Percentiles rank a stretch among this genome's conserved stretches.
phyloP scores from a whole-genome alignment of 345 rosid species.

The Ceriops decandra region DNA sequence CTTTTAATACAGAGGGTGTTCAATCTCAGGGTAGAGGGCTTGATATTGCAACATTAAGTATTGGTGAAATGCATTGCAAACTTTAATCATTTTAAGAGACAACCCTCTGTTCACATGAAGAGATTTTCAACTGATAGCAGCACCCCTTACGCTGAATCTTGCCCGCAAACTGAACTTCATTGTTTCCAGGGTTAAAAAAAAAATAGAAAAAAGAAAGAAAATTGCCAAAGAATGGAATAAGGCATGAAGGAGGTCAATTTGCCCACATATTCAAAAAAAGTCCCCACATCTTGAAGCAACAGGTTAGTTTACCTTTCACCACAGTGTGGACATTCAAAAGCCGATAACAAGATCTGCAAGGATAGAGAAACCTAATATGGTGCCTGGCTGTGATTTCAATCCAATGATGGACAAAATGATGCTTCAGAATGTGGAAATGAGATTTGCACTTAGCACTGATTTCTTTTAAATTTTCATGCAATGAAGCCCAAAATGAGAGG shows the following conservation, averaged over 20 bases:
- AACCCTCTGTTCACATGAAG: constrained; percentile 67
- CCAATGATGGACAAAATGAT: no score
- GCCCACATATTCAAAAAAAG: neutral
- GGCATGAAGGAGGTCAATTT: neutral
- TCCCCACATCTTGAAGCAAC: constrained; percentile 4
- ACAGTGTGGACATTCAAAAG: constrained; percentile 88
- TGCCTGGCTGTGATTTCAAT: no score
- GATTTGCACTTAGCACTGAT: neutral
- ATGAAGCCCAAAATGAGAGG: neutral
- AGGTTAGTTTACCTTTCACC: constrained; percentile 60
- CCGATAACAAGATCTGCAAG: constrained; percentile 72
- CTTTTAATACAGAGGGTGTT: neutral
- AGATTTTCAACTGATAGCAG: constrained; percentile 51
- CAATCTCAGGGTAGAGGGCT: no score
- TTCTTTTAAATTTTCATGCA: neutral
- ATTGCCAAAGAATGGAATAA: neutral
- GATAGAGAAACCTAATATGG: neutral
- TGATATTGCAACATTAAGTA: neutral
- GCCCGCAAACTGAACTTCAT: constrained; percentile 96
- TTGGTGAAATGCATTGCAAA: neutral
- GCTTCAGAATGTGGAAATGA: no score
- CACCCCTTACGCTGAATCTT: constrained; percentile 83
- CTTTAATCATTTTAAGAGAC: neutral
- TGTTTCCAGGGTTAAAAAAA: constrained; percentile 47
- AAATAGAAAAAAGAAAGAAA: neutral